Percentiles rank a stretch among this genome's conserved stretches.
Conservation (phyloP, 2,329 filamentous ascomycete species). For the Calonectria leucothoes region DNA sequence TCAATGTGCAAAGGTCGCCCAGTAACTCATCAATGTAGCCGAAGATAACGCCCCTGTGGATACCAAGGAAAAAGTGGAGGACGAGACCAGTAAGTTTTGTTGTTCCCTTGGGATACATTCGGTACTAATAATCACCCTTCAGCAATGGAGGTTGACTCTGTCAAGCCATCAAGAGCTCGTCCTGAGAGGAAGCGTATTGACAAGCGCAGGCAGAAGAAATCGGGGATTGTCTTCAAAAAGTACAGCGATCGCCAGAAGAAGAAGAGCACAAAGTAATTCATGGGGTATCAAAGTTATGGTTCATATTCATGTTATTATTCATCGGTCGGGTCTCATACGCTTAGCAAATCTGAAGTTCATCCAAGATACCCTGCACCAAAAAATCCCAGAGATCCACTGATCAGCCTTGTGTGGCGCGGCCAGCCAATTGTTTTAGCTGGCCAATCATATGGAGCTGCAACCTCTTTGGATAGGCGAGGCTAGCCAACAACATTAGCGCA, state of each 20-base stretch:
- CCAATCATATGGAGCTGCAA: conserved; percentile 36
- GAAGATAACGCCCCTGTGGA: conserved; percentile 45
- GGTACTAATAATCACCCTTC: background rate
- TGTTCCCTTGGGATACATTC: conserved; percentile 11
- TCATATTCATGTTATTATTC: conserved; percentile 21
- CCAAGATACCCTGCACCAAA: conserved; percentile 37
- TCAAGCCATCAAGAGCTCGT: conserved; percentile 53
- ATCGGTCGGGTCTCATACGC: conserved; percentile 17
- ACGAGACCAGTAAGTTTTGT: conserved; percentile 39
- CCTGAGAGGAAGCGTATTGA: conserved; percentile 64
- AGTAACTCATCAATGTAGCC: conserved; percentile 33
- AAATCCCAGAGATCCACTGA: conserved; percentile 21
- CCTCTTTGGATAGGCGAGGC: conserved; percentile 40
- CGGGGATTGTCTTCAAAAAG: conserved; percentile 70
- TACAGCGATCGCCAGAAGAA: conserved; percentile 64
- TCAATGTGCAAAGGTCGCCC: background rate
- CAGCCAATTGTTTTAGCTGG: background rate
- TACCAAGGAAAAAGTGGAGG: conserved; percentile 43
- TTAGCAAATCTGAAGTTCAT: conserved; percentile 42
- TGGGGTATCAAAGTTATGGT: conserved; percentile 17
- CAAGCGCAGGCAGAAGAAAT: conserved; percentile 68
- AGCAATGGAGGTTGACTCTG: conserved; percentile 70
- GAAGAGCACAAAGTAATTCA: conserved; percentile 30
- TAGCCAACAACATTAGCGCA: conserved; percentile 26
- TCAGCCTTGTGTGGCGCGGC: conserved; percentile 44